A percentile compares a stretch with the other conserved stretches of the same genome.
Conservation (phyloP, 176 grass and related monocot genomes). For the Musa troglodytarum region DNA sequence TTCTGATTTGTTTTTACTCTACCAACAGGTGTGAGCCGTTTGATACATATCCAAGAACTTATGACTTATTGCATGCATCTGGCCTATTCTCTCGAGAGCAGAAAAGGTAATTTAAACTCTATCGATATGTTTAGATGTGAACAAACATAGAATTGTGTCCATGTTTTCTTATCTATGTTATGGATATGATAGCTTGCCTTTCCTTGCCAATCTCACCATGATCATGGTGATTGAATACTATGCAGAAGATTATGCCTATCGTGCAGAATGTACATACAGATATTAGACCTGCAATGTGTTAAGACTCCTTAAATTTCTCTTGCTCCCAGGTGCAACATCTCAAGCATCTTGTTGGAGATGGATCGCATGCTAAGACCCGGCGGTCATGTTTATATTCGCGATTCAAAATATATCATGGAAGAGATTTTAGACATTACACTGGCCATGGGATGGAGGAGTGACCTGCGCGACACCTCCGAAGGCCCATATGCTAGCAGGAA, state of each 20-base stretch:
- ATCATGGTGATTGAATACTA: too few species aligned
- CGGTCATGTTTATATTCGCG: conserved; percentile 62
- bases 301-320: background rate
- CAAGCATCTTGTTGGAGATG: conserved; percentile 81
- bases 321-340: conserved; percentile 62
- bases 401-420: conserved; percentile 40
- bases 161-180: too few species aligned
- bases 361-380: conserved; percentile 76
- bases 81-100: conserved; percentile 72
- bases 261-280: too few species aligned
- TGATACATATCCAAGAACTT: conserved; percentile 96
- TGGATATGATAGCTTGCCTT: too few species aligned
- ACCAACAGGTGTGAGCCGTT: conserved; percentile 81
- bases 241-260: background rate
- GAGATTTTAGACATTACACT: conserved; percentile 46
- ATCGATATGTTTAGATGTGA: background rate
- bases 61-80: conserved; percentile 76
- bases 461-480: conserved; percentile 65
- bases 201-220: too few species aligned
- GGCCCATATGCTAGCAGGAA: conserved; percentile 61
- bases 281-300: background rate
- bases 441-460: conserved; percentile 53
- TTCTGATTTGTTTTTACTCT: background rate
- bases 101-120: conserved; percentile 42
- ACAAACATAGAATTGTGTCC: background rate